Evolutionary conservation across 2,329 filamentous ascomycete species (phyloP).

Genomic region (Colletotrichum somersetense): DNA sequence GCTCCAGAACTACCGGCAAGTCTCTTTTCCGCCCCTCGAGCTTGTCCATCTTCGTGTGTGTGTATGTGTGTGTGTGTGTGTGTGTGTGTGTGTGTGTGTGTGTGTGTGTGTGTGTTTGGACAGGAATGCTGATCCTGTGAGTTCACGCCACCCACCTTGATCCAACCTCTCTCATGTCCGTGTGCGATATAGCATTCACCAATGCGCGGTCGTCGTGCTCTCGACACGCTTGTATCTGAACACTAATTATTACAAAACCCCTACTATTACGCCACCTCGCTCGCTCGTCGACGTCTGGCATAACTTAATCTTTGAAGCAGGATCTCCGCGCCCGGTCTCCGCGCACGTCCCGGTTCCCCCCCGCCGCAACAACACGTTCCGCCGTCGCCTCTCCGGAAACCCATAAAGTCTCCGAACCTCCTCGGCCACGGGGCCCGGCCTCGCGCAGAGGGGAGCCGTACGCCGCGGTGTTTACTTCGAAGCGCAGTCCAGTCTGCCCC

Average conservation of each 20-base stretch:
- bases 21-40: background rate
- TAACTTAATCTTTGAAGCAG: constrained; percentile 15
- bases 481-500: too few relatives aligned
- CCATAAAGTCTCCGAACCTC: constrained; percentile 2
- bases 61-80: too few relatives aligned
- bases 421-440: constrained; percentile 5
- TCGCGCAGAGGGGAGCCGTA: constrained; percentile 34
- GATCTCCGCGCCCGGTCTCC: constrained; percentile 39
- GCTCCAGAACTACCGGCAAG: background rate
- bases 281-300: constrained; percentile 5
- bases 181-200: too few relatives aligned
- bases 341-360: constrained; percentile 31
- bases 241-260: too few relatives aligned
- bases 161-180: too few relatives aligned
- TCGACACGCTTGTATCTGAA: too few relatives aligned
- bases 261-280: too few relatives aligned
- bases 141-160: background rate
- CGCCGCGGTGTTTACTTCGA: constrained; percentile 6
- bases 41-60: background rate
- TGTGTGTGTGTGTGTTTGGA: too few relatives aligned
- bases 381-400: constrained; percentile 31
- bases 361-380: background rate
- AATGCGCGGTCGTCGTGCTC: too few relatives aligned
- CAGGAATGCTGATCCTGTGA: background rate
- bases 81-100: background rate